phyloP scores from a whole-genome alignment of 2,329 filamentous ascomycete genomes.

The Capronia americana region DNA sequence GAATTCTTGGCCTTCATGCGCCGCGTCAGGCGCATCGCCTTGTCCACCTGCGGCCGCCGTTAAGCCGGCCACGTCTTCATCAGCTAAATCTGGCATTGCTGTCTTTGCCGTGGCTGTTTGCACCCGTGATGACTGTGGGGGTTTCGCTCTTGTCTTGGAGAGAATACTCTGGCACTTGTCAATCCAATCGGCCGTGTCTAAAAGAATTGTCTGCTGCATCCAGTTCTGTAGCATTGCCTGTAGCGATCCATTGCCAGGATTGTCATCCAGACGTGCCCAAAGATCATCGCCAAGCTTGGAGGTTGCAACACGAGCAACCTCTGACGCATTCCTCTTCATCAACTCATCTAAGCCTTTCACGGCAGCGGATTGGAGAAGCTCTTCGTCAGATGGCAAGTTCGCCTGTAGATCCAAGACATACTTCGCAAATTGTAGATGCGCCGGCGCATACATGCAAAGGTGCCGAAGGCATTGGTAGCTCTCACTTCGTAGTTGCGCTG shows the following conservation, averaged over 20 bases:
- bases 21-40: conserved; percentile 58
- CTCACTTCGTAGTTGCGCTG: conserved; percentile 73
- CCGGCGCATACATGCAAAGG: conserved; percentile 87
- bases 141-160: conserved; percentile 80
- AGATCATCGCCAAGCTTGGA: conserved; percentile 85
- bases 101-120: conserved; percentile 44
- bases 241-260: conserved; percentile 78
- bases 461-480: conserved; percentile 87
- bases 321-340: conserved; percentile 88
- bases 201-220: conserved; percentile 86
- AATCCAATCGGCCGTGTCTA: conserved; percentile 83
- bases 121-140: conserved; percentile 48
- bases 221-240: conserved; percentile 88
- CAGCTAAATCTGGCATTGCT: conserved; percentile 78
- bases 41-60: conserved; percentile 72
- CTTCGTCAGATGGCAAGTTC: conserved; percentile 73
- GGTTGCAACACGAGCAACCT: conserved; percentile 77
- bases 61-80: conserved; percentile 97
- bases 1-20: conserved; percentile 75
- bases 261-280: conserved; percentile 84
- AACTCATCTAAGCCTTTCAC: conserved; percentile 90
- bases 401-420: conserved; percentile 85
- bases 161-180: conserved; percentile 86
- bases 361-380: conserved; percentile 76
- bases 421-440: conserved; percentile 79